Evolutionary conservation across 371 early-diverging fungal species (phyloP).

Genomic region (Syncephalastrum contaminatum): DNA sequence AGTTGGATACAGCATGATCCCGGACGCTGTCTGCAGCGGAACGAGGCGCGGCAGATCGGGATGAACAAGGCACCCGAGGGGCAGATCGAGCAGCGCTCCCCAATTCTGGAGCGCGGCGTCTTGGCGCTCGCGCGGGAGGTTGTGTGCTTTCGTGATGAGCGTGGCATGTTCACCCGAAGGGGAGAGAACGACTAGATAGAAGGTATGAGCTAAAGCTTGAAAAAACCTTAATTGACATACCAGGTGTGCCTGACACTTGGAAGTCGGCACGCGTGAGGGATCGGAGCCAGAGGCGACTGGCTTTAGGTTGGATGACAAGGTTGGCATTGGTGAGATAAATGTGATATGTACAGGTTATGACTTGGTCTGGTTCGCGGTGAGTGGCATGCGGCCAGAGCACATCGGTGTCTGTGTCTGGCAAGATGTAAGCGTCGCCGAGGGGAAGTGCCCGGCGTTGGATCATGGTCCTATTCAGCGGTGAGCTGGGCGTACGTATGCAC

Average conservation of each 20-base stretch:
- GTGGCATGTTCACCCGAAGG: constrained; percentile 34
- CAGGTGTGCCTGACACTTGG: constrained; percentile 21
- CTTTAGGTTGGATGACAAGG: constrained; percentile 40
- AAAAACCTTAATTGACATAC: constrained; percentile 9
- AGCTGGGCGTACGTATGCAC: no score
- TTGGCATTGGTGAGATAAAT: constrained; percentile 42
- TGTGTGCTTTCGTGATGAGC: constrained; percentile 7
- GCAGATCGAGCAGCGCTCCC: no score
- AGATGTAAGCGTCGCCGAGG: constrained; percentile 28
- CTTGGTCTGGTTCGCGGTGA: constrained; percentile 2
- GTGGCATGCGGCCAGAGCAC: not conserved
- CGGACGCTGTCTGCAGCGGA: no score
- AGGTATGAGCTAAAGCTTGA: not conserved
- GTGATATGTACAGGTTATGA: constrained; percentile 36
- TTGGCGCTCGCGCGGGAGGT: no score
- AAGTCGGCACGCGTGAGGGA: constrained; percentile 23
- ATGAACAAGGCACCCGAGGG: no score
- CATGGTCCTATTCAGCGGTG: constrained; percentile 26
- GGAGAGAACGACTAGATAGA: constrained; percentile 26
- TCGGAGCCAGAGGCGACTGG: constrained; percentile 30
- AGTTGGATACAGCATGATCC: no score
- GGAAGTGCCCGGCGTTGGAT: constrained; percentile 36
- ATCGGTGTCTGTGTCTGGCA: not conserved
- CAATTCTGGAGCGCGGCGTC: no score
- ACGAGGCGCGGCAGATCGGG: no score